A percentile compares a stretch with the other conserved stretches of the same genome.
These are phyloP conservation scores for Neofusicoccum ribis DNA, from an alignment of 2,329 filamentous ascomycete genomes.

Conservation along the genomic window DNA sequence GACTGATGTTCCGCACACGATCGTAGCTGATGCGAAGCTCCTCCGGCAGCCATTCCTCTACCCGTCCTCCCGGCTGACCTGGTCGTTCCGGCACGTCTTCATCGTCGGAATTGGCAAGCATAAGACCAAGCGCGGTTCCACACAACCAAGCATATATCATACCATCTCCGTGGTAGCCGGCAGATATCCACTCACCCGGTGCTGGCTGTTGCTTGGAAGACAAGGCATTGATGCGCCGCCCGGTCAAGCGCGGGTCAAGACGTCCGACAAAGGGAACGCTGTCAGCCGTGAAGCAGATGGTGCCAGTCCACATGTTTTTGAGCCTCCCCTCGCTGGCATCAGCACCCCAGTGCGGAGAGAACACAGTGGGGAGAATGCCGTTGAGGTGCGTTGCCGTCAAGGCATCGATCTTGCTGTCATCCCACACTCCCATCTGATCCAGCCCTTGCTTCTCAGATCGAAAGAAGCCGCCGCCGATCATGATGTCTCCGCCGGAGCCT, in stretches of 20 bases:
- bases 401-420: slow-evolving; percentile 24
- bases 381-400: slow-evolving; percentile 21
- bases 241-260: slow-evolving; percentile 9
- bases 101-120: slow-evolving; percentile 2
- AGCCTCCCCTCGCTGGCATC: slow-evolving; percentile 1
- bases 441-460: slow-evolving; percentile 25
- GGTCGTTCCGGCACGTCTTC: slow-evolving; percentile 3
- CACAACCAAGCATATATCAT: slow-evolving; percentile 23
- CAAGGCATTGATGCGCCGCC: slow-evolving; percentile 22
- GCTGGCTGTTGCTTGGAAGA: slow-evolving; percentile 24
- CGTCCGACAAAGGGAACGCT: slow-evolving; percentile 1
- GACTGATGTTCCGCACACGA: neutral
- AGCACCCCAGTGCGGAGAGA: slow-evolving; percentile 5
- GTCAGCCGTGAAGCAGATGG: slow-evolving; percentile 23
- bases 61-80: neutral
- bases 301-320: slow-evolving; percentile 27
- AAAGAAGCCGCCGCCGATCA: slow-evolving; percentile 50
- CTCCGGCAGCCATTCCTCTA: slow-evolving; percentile 2
- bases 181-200: slow-evolving; percentile 24
- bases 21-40: slow-evolving; percentile 13
- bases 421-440: slow-evolving; percentile 39
- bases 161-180: slow-evolving; percentile 26
- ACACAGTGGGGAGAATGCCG: slow-evolving; percentile 24
- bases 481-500: slow-evolving; percentile 43
- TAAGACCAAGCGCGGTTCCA: slow-evolving; percentile 4